phyloP scores from a whole-genome alignment of 2,329 filamentous ascomycete genomes.

The Corniculantispora saksenae region DNA sequence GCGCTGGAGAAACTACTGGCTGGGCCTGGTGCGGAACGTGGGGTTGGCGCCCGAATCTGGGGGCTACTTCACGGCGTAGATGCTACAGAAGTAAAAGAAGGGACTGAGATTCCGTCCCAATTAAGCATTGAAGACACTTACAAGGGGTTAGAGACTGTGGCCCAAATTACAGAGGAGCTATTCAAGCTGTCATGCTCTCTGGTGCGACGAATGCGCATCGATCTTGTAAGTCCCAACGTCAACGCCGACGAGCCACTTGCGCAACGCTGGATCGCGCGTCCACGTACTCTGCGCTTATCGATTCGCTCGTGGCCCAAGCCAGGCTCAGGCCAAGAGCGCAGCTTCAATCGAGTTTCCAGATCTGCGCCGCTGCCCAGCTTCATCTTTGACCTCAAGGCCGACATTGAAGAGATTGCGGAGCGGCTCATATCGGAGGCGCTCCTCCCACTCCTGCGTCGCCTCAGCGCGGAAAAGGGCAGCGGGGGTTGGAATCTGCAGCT shows the following conservation, averaged over 20 bases:
- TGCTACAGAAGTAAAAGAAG: conserved; percentile 69
- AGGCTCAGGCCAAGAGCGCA: conserved; percentile 49
- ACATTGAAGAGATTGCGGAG: conserved; percentile 61
- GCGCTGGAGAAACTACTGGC: conserved; percentile 68
- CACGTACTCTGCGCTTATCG: conserved; percentile 78
- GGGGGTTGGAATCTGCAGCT: conserved; percentile 75
- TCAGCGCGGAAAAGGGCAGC: conserved; percentile 57
- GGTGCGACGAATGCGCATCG: conserved; percentile 74
- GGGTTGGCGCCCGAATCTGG: conserved; percentile 75
- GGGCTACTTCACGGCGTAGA: conserved; percentile 80
- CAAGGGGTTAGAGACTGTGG: conserved; percentile 63
- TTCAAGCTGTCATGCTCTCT: conserved; percentile 68
- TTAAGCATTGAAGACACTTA: conserved; percentile 97
- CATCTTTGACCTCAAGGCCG: conserved; percentile 64
- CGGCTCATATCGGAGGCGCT: conserved; percentile 69
- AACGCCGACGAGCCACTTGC: conserved; percentile 32
- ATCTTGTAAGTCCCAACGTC: conserved; percentile 62
- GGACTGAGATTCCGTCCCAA: conserved; percentile 73
- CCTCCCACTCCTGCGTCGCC: conserved; percentile 69
- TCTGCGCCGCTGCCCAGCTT: conserved; percentile 74
- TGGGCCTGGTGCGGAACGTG: conserved; percentile 69
- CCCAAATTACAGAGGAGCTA: conserved; percentile 68
- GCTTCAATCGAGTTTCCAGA: conserved; percentile 71
- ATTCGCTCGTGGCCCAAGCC: conserved; percentile 60
- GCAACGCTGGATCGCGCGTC: conserved; percentile 72